Base-by-base conservation (phyloP, 805 yeast species). In the Kazachstania psychrophila region DNA sequence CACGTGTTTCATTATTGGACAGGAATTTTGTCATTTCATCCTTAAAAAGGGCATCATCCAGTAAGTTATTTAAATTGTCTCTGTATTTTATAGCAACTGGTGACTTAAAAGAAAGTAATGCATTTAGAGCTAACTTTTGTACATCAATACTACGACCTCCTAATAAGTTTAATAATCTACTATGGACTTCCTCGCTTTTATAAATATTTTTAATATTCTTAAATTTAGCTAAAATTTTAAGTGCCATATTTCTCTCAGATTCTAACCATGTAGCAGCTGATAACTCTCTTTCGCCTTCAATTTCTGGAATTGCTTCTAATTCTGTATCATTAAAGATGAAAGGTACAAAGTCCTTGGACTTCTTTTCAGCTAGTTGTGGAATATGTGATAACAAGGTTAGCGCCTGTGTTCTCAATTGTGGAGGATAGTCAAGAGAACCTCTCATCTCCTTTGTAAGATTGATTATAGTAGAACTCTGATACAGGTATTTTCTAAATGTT, bases 11-110 rank as follows among this genome's bases (percentile, higher is more conserved):
- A 15, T 69, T 64, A 26, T 66, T 67, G 1, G 52, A 38, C 14
- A 84, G 61, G 27, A 92, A 69, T 13, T 69, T 72, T 15, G 82
- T 66, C 22, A 88, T 63, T 58, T 88, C 96, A 59, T 92, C 98
- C 40, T 86, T 74, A 64, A 86, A 88, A 13, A 79, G 64, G 2
- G 83, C 73, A 42, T 86, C 94, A 55, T 89, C 96, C 13, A 89
- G 63, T 40, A 92, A 59, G 43, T 80, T 87, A 32, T 62, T 70
- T 48, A 92, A 62, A 46, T 79, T 79, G 42, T 81, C 95, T 39
- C 70, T 67, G 52, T 86, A 89, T 52, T 79, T 81, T 36, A 69
- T 70, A 23, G 85, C 60, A 3, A 65, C 65, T 2, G 72, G 68
- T 33, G 70, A 66, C 45, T 77, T 76, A 66, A 72, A 81, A 27